A percentile compares a stretch with the other conserved stretches of the same genome.
Conservation (phyloP, 2,329 filamentous ascomycete species). For the Onygenales sp. region DNA sequence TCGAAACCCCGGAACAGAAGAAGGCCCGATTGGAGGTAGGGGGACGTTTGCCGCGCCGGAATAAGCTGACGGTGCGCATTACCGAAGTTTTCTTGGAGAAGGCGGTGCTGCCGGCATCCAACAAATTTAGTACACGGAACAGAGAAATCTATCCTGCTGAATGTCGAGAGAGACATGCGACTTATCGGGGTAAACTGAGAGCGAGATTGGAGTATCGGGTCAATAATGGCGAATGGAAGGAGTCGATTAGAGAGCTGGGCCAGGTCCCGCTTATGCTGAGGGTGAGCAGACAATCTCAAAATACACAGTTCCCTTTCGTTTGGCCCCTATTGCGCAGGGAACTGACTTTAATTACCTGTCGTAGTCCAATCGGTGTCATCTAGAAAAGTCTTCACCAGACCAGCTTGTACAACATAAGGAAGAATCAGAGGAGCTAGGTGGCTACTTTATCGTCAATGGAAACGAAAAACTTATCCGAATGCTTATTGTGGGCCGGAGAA, state of each 20-base stretch:
- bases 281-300: conserved; percentile 39
- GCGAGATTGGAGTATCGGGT: conserved; percentile 76
- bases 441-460: conserved; percentile 96
- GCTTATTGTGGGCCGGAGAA: conserved; percentile 79
- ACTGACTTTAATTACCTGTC: background rate
- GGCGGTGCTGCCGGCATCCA: conserved; percentile 65
- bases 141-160: conserved; percentile 85
- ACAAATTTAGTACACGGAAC: conserved; percentile 70
- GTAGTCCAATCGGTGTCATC: conserved; percentile 83
- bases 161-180: conserved; percentile 85
- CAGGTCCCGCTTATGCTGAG: conserved; percentile 89
- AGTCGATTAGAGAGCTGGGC: conserved; percentile 76
- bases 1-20: conserved; percentile 30
- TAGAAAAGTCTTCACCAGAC: conserved; percentile 75
- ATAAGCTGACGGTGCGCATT: conserved; percentile 67
- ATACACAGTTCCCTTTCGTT: conserved; percentile 8
- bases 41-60: conserved; percentile 46
- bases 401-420: conserved; percentile 80
- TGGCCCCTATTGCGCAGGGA: background rate
- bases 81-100: conserved; percentile 77
- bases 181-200: conserved; percentile 79
- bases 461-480: conserved; percentile 95
- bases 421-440: conserved; percentile 90
- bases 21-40: conserved; percentile 42
- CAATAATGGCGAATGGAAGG: conserved; percentile 76